These are phyloP conservation scores for Penicillium psychrosexuale DNA, from an alignment of 2,329 filamentous ascomycete genomes.

Conservation along the genomic window DNA sequence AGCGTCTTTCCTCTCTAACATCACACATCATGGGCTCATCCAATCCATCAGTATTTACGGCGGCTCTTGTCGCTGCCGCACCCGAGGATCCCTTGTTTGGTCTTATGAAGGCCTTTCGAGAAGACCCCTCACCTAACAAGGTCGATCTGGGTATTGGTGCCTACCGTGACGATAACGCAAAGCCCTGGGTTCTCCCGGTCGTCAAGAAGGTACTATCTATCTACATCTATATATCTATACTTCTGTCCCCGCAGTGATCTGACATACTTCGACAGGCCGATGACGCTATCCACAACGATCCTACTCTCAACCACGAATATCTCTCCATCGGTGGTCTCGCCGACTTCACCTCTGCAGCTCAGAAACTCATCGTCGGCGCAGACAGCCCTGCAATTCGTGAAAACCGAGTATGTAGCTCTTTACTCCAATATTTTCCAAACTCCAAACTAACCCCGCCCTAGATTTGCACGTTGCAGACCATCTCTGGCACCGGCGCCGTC, in stretches of 20 bases:
- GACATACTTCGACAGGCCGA: slow-evolving; percentile 65
- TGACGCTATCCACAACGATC: slow-evolving; percentile 81
- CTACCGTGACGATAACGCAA: slow-evolving; percentile 90
- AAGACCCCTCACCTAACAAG: slow-evolving; percentile 73
- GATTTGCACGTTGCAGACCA: slow-evolving; percentile 80
- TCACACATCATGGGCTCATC: slow-evolving; percentile 64
- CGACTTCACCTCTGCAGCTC: slow-evolving; percentile 82
- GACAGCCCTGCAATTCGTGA: slow-evolving; percentile 79
- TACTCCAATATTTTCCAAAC: neutral
- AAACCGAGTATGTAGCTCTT: slow-evolving; percentile 59
- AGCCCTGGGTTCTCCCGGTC: slow-evolving; percentile 95
- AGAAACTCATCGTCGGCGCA: slow-evolving; percentile 79
- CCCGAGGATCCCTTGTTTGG: slow-evolving; percentile 95
- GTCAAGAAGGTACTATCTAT: slow-evolving; percentile 74
- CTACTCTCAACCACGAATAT: slow-evolving; percentile 95
- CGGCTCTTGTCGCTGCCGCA: slow-evolving; percentile 77
- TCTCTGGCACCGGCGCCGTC: slow-evolving; percentile 93
- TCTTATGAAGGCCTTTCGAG: slow-evolving; percentile 80
- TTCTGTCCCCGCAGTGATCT: neutral
- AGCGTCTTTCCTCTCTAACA: slow-evolving; percentile 36
- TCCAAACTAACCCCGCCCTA: slow-evolving; percentile 24
- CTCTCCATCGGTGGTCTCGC: slow-evolving; percentile 88
- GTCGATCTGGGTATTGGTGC: slow-evolving; percentile 94
- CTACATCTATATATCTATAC: neutral
- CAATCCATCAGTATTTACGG: slow-evolving; percentile 66